A percentile compares a stretch with the other conserved stretches of the same genome.
These are phyloP conservation scores for Monosporascus sp. DNA, from an alignment of 2,329 filamentous ascomycete genomes.

Conservation along the genomic window DNA sequence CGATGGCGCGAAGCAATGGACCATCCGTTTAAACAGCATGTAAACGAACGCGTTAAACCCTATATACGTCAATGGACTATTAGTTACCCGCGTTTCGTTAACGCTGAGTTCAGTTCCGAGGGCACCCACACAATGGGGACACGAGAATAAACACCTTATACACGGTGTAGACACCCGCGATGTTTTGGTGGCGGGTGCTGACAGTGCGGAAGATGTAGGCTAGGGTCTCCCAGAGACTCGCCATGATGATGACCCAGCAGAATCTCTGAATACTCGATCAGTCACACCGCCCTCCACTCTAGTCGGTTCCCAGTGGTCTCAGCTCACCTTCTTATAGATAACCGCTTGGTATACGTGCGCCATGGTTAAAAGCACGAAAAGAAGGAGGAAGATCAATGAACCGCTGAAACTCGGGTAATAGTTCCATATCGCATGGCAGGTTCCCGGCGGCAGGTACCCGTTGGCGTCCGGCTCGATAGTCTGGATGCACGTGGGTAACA, in stretches of 20 bases:
- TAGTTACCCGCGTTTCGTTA: not conserved
- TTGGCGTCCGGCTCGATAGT: slow-evolving; percentile 29
- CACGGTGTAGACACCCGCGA: slow-evolving; percentile 15
- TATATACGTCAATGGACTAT: slow-evolving; percentile 3
- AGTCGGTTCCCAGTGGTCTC: not conserved
- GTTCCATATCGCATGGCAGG: slow-evolving; percentile 24
- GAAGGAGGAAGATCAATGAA: slow-evolving; percentile 20
- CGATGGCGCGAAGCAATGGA: slow-evolving; percentile 36
- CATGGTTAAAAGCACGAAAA: slow-evolving; percentile 20
- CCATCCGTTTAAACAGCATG: slow-evolving; percentile 41
- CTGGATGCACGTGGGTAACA: slow-evolving; percentile 31
- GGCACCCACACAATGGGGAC: slow-evolving; percentile 21
- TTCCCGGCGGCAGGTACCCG: slow-evolving; percentile 27
- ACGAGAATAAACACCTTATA: slow-evolving; percentile 25
- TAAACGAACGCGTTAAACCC: slow-evolving; percentile 44
- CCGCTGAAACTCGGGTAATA: slow-evolving; percentile 30
- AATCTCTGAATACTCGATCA: slow-evolving; percentile 15
- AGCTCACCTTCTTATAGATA: slow-evolving; percentile 18
- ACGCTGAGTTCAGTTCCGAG: not conserved
- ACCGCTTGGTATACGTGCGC: slow-evolving; percentile 17
- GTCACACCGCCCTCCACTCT: not conserved
- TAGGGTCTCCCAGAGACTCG: slow-evolving; percentile 25
- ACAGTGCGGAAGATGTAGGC: slow-evolving; percentile 24
- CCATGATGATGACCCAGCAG: slow-evolving; percentile 34
- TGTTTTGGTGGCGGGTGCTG: slow-evolving; percentile 24